Base-by-base conservation (phyloP, 345 rosid species). In the Bruguiera sexangula region DNA sequence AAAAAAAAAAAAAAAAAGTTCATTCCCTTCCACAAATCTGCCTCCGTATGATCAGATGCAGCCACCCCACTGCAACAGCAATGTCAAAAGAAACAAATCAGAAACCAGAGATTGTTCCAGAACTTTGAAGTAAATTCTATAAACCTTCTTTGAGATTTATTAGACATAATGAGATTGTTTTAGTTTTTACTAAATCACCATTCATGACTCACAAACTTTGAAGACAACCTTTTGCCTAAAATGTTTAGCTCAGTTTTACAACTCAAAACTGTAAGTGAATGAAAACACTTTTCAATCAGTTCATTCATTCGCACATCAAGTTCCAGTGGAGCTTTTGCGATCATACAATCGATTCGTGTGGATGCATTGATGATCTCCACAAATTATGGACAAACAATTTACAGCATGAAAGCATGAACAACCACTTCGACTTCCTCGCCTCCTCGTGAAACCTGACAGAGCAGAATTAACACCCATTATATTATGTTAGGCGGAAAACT, bases 31-130 rank as follows among this genome's bases (percentile, higher is more conserved):
- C 29, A 26, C 31, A 7, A 62, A 34, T 62, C 60, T 63, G 52
- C 31, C 3, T 19, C 24, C 32, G 27, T 21, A 50, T 20, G n/a
- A 66, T 70, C 63, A 75, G 63, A 70, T 65, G 67, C 75, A 69
- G 62, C 70, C 78, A 20, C 74, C 78, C 70, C 70, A 60, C 74
- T 65, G 58, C 60, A 32, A 46, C 68, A 22, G 22, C 30, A 50
- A 60, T 46, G 59, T 60, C 58, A 27, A 59, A 16, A 43, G 30
- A 27, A 66, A 53, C 5, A 39, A 65, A 30, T 75, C 39, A 65
- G 68, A 27, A 69, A 19, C 55, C 36, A 59, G n/a, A 18, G 48
- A 18, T 22, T 13, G 21, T 43, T 39, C 10, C 20, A 8, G 32
- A 50, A 55, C 27, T 27, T 10, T 1, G 26, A 46, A 34, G 55